A percentile compares a stretch with the other conserved stretches of the same genome.
phyloP scores from a whole-genome alignment of 495 filamentous ascomycete species.

The Penicillium taxi region DNA sequence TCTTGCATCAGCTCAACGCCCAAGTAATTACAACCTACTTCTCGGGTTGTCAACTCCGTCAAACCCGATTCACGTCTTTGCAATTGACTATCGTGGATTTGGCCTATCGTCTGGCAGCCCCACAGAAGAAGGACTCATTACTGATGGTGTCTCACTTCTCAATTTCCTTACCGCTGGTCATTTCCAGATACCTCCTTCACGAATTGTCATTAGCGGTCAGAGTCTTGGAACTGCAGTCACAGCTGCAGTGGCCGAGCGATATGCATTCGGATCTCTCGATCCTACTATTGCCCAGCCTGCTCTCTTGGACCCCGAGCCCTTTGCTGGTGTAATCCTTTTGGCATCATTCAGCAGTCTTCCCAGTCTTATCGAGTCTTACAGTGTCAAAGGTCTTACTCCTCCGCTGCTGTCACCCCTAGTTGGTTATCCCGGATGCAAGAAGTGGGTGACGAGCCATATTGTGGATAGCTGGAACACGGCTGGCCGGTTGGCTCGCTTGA shows the following conservation, averaged over 20 bases:
- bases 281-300: slow-evolving; percentile 28
- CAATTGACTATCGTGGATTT: slow-evolving; percentile 87
- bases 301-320: slow-evolving; percentile 35
- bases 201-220: slow-evolving; percentile 79
- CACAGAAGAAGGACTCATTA: slow-evolving; percentile 73
- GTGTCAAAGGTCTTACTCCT: slow-evolving; percentile 67
- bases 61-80: slow-evolving; percentile 55
- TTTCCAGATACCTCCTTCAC: slow-evolving; percentile 50
- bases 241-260: slow-evolving; percentile 61
- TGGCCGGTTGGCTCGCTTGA: slow-evolving; percentile 38
- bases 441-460: slow-evolving; percentile 39
- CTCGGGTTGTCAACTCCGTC: slow-evolving; percentile 38
- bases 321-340: slow-evolving; percentile 71
- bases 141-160: slow-evolving; percentile 64
- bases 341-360: slow-evolving; percentile 71
- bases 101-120: slow-evolving; percentile 73
- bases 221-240: slow-evolving; percentile 83
- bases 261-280: slow-evolving; percentile 41
- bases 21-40: slow-evolving; percentile 33
- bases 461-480: slow-evolving; percentile 51
- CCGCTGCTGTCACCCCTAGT: slow-evolving; percentile 71
- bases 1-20: slow-evolving; percentile 37
- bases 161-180: slow-evolving; percentile 46
- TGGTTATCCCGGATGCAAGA: slow-evolving; percentile 45
- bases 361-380: slow-evolving; percentile 61